phyloP scores from a whole-genome alignment of 1,284 basidiomycete genomes.

The Trichosporon ovoides region DNA sequence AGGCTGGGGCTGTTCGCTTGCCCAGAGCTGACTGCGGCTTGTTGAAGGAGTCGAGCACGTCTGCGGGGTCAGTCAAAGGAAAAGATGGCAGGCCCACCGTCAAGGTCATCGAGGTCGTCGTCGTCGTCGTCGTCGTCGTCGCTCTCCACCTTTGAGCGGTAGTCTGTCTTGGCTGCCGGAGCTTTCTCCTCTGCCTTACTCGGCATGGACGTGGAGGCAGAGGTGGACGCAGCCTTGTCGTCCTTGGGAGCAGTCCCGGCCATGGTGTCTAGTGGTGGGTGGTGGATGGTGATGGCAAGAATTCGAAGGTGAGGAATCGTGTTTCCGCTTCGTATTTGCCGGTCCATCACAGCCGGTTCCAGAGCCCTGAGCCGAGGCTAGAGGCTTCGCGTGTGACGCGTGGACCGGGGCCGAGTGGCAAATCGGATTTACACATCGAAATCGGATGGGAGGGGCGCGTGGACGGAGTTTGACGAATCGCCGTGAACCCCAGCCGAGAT shows the following conservation, averaged over 20 bases:
- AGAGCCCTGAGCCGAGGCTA: not conserved
- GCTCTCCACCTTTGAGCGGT: not conserved
- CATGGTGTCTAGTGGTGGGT: no score
- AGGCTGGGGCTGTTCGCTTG: conserved; percentile 9
- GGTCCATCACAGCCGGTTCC: no score
- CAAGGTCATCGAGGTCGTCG: conserved; percentile 1
- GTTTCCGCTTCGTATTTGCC: no score
- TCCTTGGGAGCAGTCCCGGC: not conserved
- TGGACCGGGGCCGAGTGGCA: no score
- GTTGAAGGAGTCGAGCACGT: conserved; percentile 45
- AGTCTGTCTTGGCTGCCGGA: not conserved
- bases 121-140: conserved; percentile 1
- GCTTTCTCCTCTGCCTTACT: no score
- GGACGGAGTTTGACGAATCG: no score
- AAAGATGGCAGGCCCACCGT: not conserved
- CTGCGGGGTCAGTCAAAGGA: conserved; percentile 17
- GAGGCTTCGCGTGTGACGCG: no score
- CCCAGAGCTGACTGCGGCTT: conserved; percentile 13
- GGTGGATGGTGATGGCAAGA: conserved; percentile 2
- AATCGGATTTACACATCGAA: no score
- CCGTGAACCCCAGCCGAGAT: no score
- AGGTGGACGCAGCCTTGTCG: not conserved
- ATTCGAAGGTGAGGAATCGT: no score
- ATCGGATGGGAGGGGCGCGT: no score
- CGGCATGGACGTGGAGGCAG: no score